Base-by-base conservation (phyloP, 176 grass and related monocot genomes). In the Zea luxurians region DNA sequence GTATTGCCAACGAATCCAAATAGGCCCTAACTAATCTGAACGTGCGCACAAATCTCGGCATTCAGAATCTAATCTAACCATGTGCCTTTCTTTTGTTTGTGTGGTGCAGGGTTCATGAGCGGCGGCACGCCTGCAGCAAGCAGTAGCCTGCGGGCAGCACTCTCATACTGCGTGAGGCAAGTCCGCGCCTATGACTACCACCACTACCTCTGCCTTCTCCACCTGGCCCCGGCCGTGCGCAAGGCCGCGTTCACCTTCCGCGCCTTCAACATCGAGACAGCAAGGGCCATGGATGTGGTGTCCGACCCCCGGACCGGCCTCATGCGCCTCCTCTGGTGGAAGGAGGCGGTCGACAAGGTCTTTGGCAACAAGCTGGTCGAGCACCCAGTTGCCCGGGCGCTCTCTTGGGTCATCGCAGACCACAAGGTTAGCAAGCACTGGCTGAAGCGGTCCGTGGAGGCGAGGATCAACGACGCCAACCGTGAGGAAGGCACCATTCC, bases 141-240 rank as follows among this genome's bases (percentile, higher is more conserved):
- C 57, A 70, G 64, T 46, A 64, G 68, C 67, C 65, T 94, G 43
- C 83, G 85, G 65, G 71, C 83, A 0, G 87, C 95, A 20, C 87
- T 98, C 71, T 98, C 89, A 0, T 86, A 92, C 78, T 92, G 95
- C 8, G 89, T 92, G 4, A 88, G 93, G 65, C 95, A 92, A 80
- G 95, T 98, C 5, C 87, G 80, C 13, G 87, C 48, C 61, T 98
- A 94, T 83, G 95, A 98, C 71, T 98, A 94, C 61, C 95, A 98
- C 71, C 86, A 94, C 57, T 94, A 94, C 57, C 85, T 98, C 42
- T 94, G 95, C 66, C 91, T 98, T 46, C 95, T 98, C 66, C 95
- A 98, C 66, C 89, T 94, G 37, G 85, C 89, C 3, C 89, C 82
- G 2, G 11, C 74, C 4, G 85, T 91, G 83, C 95, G 91, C 53